Evolutionary conservation across 768 basidiomycete species (phyloP), one percentile per base, ranked within the genome.

Genomic region (Leccinum rimulosum): DNA sequence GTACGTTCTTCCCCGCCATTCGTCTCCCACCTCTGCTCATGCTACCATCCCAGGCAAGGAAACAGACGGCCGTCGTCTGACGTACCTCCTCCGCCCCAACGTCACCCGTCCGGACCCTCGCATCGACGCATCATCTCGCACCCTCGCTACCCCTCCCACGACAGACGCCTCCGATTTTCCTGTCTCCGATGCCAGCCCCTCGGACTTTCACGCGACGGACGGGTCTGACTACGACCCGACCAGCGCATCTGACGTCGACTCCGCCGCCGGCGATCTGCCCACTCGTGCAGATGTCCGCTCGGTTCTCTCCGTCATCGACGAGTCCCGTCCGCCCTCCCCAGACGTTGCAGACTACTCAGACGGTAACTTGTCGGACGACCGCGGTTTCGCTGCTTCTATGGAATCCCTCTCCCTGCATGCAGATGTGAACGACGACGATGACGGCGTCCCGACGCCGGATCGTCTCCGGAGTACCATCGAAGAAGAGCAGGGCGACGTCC

Each of bases 21-120:
- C 31, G 4, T n/a, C 38, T 36, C 17, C 51, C 51, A 15, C 10
- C 2, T n/a, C 17, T n/a, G 8, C 54, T 65, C 22, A 63, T 36
- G 11, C 48, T 48, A 2, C 2, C 30, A 58, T 83, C 30, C 17
- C 55, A 77, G 75, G 77, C 51, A 77, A 70, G 65, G 73, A 87
- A 28, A 69, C 73, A 1, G 70, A 80, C 1, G 84, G 84, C 0
- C 71, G 78, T 48, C 86, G 91, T 19, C 75, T 91, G 35, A 93
- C 91, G 4, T 87, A 91, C 71, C 83, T 94, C 52, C 80, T 94
- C 25, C 85, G 92, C 36, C 92, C 92, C 4, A 89, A 91, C 62
- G 80, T 84, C 54, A 80, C 81, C 22, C 83, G 83, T 15, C 86
- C 86, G 1, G 84, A 85, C 66, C 79, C 76, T 31, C 57, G 61